Base-by-base conservation (phyloP, 2,329 filamentous ascomycete species). In the Annulohypoxylon truncatum region DNA sequence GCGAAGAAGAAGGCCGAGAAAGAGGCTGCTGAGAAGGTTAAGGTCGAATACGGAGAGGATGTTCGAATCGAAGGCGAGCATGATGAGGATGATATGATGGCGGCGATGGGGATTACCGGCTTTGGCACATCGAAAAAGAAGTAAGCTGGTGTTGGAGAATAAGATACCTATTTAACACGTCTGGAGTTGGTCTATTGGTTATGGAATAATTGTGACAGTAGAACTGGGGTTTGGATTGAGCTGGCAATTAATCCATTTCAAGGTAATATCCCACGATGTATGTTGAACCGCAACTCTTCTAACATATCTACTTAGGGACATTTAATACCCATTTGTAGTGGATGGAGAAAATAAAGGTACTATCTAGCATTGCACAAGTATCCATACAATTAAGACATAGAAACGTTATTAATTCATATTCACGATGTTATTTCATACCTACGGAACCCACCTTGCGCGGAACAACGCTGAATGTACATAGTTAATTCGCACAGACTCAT, bases 51-150 rank as follows among this genome's bases (percentile, higher is more conserved):
- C 69, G 88, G 88, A 2, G 87, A 89, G 5, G 89, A 91, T 76
- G 84, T 90, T 58, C 79, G 88, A 54, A 81, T 90, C 64, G 87
- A 90, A 74, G 89, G 89, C n/a, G 87, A 91, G 79, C 88, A 91
- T 77, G 89, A 91, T 62, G 88, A 90, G 77, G 87, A 91, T 66
- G 88, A 90, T 74, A 89, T 91, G 88, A 87, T 89, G 86, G 87
- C 87, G 9, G 84, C 86, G 64, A 88, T 91, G 85, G 88, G 89
- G 0, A 87, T 90, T 68, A 83, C 83, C 1, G 88, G 88, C 0
- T 91, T 91, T 77, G 88, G 89, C 7, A 81, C 81, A 7, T 85
- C 85, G 2, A 87, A 87, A 73, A 87, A 85, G 78, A 76, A 71
- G 59, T 74, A 58, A 20, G n/a, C 28, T 12, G 7, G 35, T 29